Percentiles rank a stretch among this genome's conserved stretches.
These are phyloP conservation scores for Misopates orontium DNA, from an alignment of 257 asterid species.

Conservation along the genomic window DNA sequence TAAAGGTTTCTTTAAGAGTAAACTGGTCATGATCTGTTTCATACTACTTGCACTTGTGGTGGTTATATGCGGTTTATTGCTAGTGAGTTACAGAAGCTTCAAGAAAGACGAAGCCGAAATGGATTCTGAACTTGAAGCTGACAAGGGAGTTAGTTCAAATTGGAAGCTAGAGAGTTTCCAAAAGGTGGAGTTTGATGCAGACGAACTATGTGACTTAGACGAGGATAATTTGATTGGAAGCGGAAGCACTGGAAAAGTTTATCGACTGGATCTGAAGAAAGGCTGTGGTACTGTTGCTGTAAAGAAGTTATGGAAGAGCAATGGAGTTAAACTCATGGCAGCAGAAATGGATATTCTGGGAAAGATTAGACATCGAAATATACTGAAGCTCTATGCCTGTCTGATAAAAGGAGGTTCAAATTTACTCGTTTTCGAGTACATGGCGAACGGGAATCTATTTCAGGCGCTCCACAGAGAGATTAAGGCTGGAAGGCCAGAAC, in stretches of 20 bases:
- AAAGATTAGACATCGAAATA: conserved; percentile 75
- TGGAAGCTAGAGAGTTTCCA: conserved; percentile 90
- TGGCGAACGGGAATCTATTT: conserved; percentile 80
- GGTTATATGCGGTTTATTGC: conserved; percentile 53
- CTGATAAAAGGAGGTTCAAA: conserved; percentile 68
- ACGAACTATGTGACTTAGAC: conserved; percentile 66
- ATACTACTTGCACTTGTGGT: conserved; percentile 44
- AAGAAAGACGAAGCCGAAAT: conserved; percentile 35
- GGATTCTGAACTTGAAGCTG: conserved; percentile 37
- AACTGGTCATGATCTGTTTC: conserved; percentile 42
- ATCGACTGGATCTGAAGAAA: conserved; percentile 82
- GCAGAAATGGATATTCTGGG: conserved; percentile 88
- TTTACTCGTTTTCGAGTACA: conserved; percentile 80
- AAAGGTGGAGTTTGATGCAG: conserved; percentile 68
- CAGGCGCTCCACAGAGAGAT: conserved; percentile 71
- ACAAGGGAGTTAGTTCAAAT: conserved; percentile 40
- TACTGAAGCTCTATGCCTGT: conserved; percentile 78
- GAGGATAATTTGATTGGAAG: conserved; percentile 77
- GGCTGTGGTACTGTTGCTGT: conserved; percentile 84
- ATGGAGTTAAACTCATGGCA: conserved; percentile 57
- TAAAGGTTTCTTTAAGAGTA: conserved; percentile 40
- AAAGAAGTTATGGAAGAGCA: conserved; percentile 79
- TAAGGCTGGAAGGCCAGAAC: conserved; percentile 60
- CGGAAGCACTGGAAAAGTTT: conserved; percentile 91
- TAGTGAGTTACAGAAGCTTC: conserved; percentile 60